Conservation (phyloP, 345 rosid species). For the Brassica incana region DNA sequence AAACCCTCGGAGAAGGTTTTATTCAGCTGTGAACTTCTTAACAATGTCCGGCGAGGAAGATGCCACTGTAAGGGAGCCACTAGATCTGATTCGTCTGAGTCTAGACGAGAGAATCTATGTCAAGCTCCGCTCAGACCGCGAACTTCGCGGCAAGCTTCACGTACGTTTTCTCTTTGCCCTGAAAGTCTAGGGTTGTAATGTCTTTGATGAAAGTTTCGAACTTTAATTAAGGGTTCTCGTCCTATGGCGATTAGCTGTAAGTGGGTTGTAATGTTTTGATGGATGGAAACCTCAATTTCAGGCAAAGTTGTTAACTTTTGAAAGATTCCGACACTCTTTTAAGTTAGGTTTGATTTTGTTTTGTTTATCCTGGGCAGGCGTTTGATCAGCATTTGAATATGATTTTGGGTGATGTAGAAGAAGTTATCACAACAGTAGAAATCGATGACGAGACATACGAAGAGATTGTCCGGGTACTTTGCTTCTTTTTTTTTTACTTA, state of each 20-base stretch:
- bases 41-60: constrained; percentile 92
- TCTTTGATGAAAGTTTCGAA: neutral
- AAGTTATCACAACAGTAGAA: constrained; percentile 88
- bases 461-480: constrained; percentile 95
- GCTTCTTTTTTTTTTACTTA: neutral
- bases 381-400: constrained; percentile 99
- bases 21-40: neutral
- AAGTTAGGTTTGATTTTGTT: neutral
- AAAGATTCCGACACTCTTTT: neutral
- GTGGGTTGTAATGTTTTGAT: neutral
- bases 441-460: constrained; percentile 98
- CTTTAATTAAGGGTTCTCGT: neutral
- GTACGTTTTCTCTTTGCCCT: constrained; percentile 38
- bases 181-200: neutral
- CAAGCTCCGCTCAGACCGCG: constrained; percentile 98
- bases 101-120: constrained; percentile 99
- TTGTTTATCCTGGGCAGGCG: constrained; percentile 54
- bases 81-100: constrained; percentile 95
- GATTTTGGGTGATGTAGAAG: constrained; percentile 99
- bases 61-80: constrained; percentile 92
- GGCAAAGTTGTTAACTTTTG: neutral
- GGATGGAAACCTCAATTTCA: neutral
- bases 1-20: constrained; percentile 23
- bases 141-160: constrained; percentile 99
- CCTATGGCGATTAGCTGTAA: neutral